Conservation (phyloP, 176 grass and related monocot species). For the Miscanthus lutarioriparius region DNA sequence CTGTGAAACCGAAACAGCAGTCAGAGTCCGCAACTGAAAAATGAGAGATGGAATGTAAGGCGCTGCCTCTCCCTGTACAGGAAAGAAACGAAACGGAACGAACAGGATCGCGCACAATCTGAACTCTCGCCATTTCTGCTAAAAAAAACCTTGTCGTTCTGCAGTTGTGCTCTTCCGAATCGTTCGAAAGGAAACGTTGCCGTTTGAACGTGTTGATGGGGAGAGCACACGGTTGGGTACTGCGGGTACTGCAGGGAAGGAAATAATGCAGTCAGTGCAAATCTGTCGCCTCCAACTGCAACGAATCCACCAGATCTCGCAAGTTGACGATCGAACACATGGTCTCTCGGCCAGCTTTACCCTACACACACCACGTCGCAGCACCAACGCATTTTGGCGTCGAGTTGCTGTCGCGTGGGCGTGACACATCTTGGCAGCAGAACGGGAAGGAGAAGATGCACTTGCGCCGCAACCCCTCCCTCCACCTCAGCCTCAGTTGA, state of each 20-base stretch:
- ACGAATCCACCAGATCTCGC: slow-evolving; percentile 6
- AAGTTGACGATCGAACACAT: background rate
- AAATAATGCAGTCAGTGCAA: background rate
- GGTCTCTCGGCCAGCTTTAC: background rate
- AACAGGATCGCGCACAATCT: background rate
- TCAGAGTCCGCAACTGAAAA: background rate
- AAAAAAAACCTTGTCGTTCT: background rate
- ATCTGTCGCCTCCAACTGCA: background rate
- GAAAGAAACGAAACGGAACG: background rate
- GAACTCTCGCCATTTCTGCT: background rate
- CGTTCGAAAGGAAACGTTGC: background rate
- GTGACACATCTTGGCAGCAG: background rate
- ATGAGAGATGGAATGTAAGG: background rate
- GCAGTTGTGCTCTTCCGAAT: background rate
- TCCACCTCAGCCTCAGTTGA: no score
- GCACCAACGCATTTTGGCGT: background rate
- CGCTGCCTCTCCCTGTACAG: slow-evolving; percentile 13
- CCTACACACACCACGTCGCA: no score
- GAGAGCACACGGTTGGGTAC: no score
- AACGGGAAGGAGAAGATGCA: background rate
- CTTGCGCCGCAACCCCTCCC: background rate
- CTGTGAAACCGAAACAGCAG: background rate
- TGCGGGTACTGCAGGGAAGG: background rate
- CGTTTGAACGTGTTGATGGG: background rate
- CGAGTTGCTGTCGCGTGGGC: background rate